These are phyloP conservation scores for Passalora sequoiae DNA, from an alignment of 2,329 filamentous ascomycete species.

Conservation along the genomic window DNA sequence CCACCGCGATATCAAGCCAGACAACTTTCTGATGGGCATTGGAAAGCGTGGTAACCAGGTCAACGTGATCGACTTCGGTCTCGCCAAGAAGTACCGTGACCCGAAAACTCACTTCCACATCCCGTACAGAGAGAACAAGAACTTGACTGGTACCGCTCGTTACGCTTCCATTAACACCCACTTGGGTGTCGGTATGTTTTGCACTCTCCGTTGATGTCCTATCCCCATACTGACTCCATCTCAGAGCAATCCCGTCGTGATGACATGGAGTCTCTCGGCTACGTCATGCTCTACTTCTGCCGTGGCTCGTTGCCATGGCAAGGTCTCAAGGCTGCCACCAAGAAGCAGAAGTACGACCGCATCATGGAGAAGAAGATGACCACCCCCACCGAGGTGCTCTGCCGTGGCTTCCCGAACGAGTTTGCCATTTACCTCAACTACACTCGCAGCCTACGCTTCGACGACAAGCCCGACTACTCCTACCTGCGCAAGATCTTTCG, in stretches of 20 bases:
- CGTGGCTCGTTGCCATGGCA: slow-evolving; percentile 98
- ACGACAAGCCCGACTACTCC: slow-evolving; percentile 99
- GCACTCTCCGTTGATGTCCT: neutral
- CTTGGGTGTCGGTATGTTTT: slow-evolving; percentile 69
- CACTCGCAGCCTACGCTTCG: slow-evolving; percentile 95
- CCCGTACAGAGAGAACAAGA: slow-evolving; percentile 99
- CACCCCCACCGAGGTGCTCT: slow-evolving; percentile 94
- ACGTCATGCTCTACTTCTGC: slow-evolving; percentile 99
- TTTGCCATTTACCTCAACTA: slow-evolving; percentile 99
- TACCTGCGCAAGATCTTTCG: slow-evolving; percentile 99
- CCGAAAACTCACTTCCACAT: slow-evolving; percentile 99
- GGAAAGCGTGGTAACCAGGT: slow-evolving; percentile 99
- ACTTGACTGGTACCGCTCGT: slow-evolving; percentile 95
- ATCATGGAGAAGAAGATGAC: slow-evolving; percentile 99
- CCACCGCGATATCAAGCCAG: slow-evolving; percentile 98
- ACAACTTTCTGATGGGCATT: slow-evolving; percentile 99
- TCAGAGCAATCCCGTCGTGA: slow-evolving; percentile 95
- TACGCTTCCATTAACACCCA: slow-evolving; percentile 99
- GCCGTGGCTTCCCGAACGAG: slow-evolving; percentile 98
- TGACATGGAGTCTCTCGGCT: slow-evolving; percentile 98
- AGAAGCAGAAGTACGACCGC: slow-evolving; percentile 97
- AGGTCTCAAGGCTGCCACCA: slow-evolving; percentile 65
- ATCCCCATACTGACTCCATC: slow-evolving; percentile 10
- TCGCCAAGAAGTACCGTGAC: slow-evolving; percentile 99
- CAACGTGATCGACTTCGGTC: slow-evolving; percentile 97